A percentile compares a stretch with the other conserved stretches of the same genome.
Conservation (phyloP, 768 basidiomycete species). For the Sarcomyxa edulis region DNA sequence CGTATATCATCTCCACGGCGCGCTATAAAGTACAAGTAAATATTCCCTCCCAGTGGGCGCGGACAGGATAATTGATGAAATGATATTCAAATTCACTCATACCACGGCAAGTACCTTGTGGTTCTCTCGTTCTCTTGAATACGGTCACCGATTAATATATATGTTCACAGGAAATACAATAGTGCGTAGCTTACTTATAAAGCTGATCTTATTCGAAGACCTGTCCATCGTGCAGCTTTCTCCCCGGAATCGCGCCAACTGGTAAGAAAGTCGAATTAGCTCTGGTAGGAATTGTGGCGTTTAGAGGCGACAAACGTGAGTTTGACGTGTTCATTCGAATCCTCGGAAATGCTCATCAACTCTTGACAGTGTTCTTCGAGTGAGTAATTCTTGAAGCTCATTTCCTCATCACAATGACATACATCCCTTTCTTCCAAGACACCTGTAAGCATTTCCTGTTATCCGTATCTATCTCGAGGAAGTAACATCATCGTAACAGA, state of each 20-base stretch:
- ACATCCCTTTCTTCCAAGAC: slow-evolving; percentile 1
- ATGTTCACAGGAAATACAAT: slow-evolving; percentile 4
- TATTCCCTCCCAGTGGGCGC: slow-evolving; percentile 1
- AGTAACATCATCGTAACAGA: not conserved
- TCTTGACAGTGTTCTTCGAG: slow-evolving; percentile 7
- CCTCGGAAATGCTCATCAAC: too few relatives aligned
- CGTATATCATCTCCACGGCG: not conserved
- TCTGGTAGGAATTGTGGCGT: slow-evolving; percentile 4
- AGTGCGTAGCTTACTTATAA: not conserved
- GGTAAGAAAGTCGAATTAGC: slow-evolving; percentile 4
- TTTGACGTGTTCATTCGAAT: too few relatives aligned
- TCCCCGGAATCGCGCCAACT: slow-evolving; percentile 4
- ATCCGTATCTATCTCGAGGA: not conserved
- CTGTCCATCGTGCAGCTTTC: slow-evolving; percentile 2
- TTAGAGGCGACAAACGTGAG: slow-evolving; percentile 7
- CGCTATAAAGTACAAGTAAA: not conserved
- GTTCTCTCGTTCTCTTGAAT: not conserved
- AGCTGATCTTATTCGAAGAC: not conserved
- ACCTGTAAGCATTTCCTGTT: not conserved
- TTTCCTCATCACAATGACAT: not conserved
- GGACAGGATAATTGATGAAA: slow-evolving; percentile 5
- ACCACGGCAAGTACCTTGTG: slow-evolving; percentile 1
- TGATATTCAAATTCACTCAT: slow-evolving; percentile 7
- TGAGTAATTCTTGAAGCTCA: not conserved
- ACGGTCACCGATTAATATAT: not conserved